Evolutionary conservation across 306 rosid species (phyloP).

Genomic region (Begonia loranthoides): DNA sequence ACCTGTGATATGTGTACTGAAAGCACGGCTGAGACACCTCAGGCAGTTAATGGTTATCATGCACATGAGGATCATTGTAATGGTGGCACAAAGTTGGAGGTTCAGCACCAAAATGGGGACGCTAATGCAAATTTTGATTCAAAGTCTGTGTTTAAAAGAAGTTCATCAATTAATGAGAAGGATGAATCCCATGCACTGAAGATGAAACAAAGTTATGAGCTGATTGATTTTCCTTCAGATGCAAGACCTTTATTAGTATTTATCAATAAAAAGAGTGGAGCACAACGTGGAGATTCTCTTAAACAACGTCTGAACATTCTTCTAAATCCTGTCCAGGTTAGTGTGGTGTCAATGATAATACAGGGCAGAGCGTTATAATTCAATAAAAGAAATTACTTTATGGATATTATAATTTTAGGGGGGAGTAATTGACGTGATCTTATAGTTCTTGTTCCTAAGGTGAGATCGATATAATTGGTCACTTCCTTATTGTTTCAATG

Average conservation of each 20-base stretch:
- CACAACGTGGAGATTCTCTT: slow-evolving; percentile 91
- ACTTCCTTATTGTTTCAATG: no score
- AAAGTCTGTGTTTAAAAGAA: slow-evolving; percentile 34
- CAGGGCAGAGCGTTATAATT: no score
- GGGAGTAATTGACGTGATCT: no score
- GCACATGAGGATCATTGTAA: slow-evolving; percentile 41
- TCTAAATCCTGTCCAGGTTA: slow-evolving; percentile 86
- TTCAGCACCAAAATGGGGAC: slow-evolving; percentile 47
- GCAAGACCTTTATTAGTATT: slow-evolving; percentile 90
- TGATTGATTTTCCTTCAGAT: slow-evolving; percentile 76
- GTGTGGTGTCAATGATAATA: background rate
- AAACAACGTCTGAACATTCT: slow-evolving; percentile 71
- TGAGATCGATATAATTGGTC: no score
- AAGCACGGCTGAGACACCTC: slow-evolving; percentile 50
- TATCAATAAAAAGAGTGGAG: slow-evolving; percentile 98
- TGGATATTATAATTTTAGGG: no score
- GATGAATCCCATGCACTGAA: slow-evolving; percentile 45
- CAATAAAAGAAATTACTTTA: no score
- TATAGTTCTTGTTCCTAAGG: no score
- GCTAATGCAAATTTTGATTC: slow-evolving; percentile 37
- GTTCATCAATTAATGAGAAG: slow-evolving; percentile 47
- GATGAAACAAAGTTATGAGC: slow-evolving; percentile 57
- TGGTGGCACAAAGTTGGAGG: slow-evolving; percentile 30
- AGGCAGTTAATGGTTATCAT: slow-evolving; percentile 43
- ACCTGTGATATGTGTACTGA: slow-evolving; percentile 52